Conservation (phyloP, 441 rosid genomes). For the Eruca vesicaria region DNA sequence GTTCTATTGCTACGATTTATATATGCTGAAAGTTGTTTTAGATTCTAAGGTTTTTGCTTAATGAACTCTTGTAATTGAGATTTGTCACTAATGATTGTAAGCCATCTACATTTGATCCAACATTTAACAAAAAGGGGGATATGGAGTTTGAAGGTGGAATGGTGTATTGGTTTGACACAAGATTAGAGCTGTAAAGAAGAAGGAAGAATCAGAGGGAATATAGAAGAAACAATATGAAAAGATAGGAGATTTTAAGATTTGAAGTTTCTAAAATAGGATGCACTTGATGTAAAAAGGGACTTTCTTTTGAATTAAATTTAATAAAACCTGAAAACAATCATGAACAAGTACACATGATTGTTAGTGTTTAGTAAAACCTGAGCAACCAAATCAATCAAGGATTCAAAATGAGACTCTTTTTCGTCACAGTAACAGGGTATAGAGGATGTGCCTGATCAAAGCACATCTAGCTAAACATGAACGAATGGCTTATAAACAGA, state of each 20-base stretch:
- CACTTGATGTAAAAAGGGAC: no score
- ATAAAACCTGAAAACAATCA: constrained; percentile 24
- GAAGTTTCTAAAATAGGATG: no score
- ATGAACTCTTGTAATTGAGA: background rate
- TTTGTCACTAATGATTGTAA: background rate
- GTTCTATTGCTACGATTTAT: background rate
- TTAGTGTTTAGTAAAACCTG: background rate
- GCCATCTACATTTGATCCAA: no score
- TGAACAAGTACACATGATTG: background rate
- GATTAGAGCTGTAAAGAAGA: no score
- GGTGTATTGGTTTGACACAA: no score
- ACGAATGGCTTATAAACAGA: no score
- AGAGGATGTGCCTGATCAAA: no score
- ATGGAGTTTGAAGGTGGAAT: background rate
- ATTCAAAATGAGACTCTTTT: no score
- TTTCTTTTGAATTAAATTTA: no score
- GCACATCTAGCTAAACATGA: background rate
- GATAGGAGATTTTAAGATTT: constrained; percentile 6
- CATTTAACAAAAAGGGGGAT: background rate
- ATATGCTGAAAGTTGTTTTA: background rate
- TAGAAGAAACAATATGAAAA: background rate
- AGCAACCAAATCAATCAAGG: no score
- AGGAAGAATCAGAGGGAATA: no score
- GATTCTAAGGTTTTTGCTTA: background rate
- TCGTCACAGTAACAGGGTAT: background rate